Evolutionary conservation across 1,284 basidiomycete genomes (phyloP).

Genomic region (Naganishia albida): DNA sequence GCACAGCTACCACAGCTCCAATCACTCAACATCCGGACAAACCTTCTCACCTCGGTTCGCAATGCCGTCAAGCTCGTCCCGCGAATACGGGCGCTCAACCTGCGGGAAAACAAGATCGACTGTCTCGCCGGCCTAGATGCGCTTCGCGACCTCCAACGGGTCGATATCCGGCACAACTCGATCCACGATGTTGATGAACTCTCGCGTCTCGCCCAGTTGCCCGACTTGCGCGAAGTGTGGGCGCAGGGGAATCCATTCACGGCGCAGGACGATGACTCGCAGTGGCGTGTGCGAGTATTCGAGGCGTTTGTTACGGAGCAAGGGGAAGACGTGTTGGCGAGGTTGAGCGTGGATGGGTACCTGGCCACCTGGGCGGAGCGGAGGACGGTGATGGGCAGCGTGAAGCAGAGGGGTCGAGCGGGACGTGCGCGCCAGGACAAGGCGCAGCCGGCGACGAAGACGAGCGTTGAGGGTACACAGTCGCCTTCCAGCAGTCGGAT

Average conservation of each 20-base stretch:
- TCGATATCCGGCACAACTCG: constrained; percentile 82
- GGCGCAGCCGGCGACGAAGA: background rate
- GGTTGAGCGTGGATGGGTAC: constrained; percentile 65
- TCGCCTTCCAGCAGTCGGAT: constrained; percentile 8
- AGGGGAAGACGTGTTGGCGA: constrained; percentile 58
- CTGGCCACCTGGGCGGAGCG: constrained; percentile 75
- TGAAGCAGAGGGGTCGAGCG: constrained; percentile 28
- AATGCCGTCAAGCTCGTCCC: constrained; percentile 82
- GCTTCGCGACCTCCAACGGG: constrained; percentile 73
- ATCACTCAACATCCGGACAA: constrained; percentile 86
- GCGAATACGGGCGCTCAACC: constrained; percentile 71
- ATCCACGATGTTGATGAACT: constrained; percentile 83
- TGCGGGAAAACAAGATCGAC: constrained; percentile 83
- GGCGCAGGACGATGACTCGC: constrained; percentile 59
- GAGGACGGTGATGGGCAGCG: constrained; percentile 45
- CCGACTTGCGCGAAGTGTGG: constrained; percentile 74
- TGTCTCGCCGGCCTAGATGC: constrained; percentile 92
- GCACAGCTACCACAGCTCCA: constrained; percentile 71
- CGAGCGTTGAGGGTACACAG: constrained; percentile 4
- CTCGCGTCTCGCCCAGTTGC: constrained; percentile 76
- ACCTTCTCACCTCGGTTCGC: constrained; percentile 93
- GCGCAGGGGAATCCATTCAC: constrained; percentile 76
- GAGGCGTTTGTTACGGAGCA: constrained; percentile 79
- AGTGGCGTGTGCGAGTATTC: constrained; percentile 75
- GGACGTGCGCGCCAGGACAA: background rate